Conservation (phyloP, 2,329 filamentous ascomycete species). For the Penicillium sp. region DNA sequence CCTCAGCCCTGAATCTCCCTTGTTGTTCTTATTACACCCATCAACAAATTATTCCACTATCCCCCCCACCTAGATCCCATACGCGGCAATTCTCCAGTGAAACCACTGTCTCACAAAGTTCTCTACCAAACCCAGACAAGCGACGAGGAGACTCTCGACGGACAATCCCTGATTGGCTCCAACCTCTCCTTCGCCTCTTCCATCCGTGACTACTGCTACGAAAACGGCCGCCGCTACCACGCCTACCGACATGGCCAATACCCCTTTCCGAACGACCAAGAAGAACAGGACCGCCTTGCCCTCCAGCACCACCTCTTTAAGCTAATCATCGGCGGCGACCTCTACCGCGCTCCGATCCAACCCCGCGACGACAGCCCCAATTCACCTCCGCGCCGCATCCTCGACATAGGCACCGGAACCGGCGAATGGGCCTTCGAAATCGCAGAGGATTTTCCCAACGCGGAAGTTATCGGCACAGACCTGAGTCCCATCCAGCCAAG, state of each 20-base stretch:
- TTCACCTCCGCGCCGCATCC: constrained; percentile 23
- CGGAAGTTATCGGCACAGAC: constrained; percentile 38
- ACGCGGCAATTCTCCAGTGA: neutral
- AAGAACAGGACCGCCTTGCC: constrained; percentile 45
- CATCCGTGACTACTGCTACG: constrained; percentile 38
- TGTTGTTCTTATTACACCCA: neutral
- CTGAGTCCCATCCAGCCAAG: constrained; percentile 37
- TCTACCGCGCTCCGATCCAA: constrained; percentile 40
- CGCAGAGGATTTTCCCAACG: constrained; percentile 38
- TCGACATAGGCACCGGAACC: constrained; percentile 37
- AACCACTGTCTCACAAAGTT: constrained; percentile 4
- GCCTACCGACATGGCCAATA: constrained; percentile 45
- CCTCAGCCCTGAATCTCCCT: neutral
- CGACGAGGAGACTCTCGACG: constrained; percentile 35
- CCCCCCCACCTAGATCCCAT: neutral
- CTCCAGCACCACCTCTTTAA: constrained; percentile 43
- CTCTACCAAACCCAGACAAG: constrained; percentile 28
- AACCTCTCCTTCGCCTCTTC: constrained; percentile 42
- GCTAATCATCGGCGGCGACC: constrained; percentile 35
- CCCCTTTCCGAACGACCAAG: constrained; percentile 45
- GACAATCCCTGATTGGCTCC: constrained; percentile 39
- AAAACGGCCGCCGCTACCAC: constrained; percentile 47
- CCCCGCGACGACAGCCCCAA: constrained; percentile 3
- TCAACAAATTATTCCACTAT: neutral
- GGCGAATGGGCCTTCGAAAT: constrained; percentile 45